A percentile compares a stretch with the other conserved stretches of the same genome.
phyloP scores from a whole-genome alignment of 2,329 filamentous ascomycete species.

The Colletotrichum cuscutae region DNA sequence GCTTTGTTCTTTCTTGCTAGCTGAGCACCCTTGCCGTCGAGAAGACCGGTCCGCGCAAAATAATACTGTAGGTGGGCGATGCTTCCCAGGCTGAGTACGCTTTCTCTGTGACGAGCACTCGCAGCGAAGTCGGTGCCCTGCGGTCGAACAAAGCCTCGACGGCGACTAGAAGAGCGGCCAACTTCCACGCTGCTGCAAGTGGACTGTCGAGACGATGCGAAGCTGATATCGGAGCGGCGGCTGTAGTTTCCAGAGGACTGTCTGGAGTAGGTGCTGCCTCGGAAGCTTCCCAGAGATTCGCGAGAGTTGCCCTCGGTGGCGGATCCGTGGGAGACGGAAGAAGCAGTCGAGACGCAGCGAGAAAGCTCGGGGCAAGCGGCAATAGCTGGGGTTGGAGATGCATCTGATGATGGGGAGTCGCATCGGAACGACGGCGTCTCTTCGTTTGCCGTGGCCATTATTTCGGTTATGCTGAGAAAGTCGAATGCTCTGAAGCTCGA shows the following conservation, averaged over 20 bases:
- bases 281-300: constrained; percentile 67
- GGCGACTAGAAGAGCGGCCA: constrained; percentile 51
- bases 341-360: constrained; percentile 72
- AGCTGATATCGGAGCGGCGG: constrained; percentile 55
- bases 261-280: constrained; percentile 68
- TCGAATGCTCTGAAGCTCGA: constrained; percentile 6
- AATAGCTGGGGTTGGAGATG: constrained; percentile 70
- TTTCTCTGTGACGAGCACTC: constrained; percentile 90
- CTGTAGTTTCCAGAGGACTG: constrained; percentile 71
- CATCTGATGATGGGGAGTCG: constrained; percentile 73
- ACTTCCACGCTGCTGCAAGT: constrained; percentile 54
- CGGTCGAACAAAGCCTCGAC: constrained; percentile 88
- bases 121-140: constrained; percentile 90
- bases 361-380: constrained; percentile 67
- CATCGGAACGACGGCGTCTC: constrained; percentile 53
- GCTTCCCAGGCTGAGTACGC: constrained; percentile 94
- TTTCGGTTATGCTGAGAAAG: constrained; percentile 1
- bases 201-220: constrained; percentile 56
- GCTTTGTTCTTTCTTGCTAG: constrained; percentile 77
- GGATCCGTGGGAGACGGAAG: constrained; percentile 68
- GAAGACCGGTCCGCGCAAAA: constrained; percentile 91
- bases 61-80: constrained; percentile 99
- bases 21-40: constrained; percentile 93
- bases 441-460: constrained; percentile 48
- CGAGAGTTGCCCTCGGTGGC: constrained; percentile 58